Evolutionary conservation across 2,329 filamentous ascomycete species (phyloP).

Genomic region (Pseudogymnoascus sp.): DNA sequence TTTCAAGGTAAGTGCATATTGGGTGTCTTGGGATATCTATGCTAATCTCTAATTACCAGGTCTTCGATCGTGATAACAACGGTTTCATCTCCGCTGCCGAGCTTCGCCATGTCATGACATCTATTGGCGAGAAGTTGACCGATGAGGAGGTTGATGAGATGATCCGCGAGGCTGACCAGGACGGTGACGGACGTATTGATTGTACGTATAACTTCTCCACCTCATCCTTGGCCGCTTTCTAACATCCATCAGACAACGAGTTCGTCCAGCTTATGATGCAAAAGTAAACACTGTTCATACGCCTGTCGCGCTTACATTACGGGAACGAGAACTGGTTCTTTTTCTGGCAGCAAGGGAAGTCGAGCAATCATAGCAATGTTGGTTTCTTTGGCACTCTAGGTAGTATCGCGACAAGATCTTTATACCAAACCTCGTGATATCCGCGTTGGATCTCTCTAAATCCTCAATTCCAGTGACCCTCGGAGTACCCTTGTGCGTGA

Average conservation of each 20-base stretch:
- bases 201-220: constrained; percentile 49
- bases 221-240: not conserved
- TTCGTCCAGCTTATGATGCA: constrained; percentile 96
- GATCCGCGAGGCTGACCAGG: constrained; percentile 87
- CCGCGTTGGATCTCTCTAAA: not conserved
- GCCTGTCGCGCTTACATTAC: not conserved
- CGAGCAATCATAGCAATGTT: constrained; percentile 9
- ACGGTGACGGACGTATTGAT: constrained; percentile 82
- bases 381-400: constrained; percentile 9
- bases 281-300: constrained; percentile 51
- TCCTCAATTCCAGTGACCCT: not conserved
- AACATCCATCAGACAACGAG: constrained; percentile 65
- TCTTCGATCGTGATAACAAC: constrained; percentile 86
- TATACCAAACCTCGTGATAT: constrained; percentile 11
- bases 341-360: constrained; percentile 8
- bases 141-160: constrained; percentile 90
- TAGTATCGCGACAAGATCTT: constrained; percentile 9
- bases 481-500: not conserved
- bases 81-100: constrained; percentile 86
- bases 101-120: constrained; percentile 86
- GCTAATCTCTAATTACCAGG: constrained; percentile 36
- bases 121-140: constrained; percentile 84
- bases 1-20: constrained; percentile 52
- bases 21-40: not conserved
- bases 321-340: constrained; percentile 6